Conservation (phyloP, 1,284 basidiomycete genomes). For the Malassezia restricta region DNA sequence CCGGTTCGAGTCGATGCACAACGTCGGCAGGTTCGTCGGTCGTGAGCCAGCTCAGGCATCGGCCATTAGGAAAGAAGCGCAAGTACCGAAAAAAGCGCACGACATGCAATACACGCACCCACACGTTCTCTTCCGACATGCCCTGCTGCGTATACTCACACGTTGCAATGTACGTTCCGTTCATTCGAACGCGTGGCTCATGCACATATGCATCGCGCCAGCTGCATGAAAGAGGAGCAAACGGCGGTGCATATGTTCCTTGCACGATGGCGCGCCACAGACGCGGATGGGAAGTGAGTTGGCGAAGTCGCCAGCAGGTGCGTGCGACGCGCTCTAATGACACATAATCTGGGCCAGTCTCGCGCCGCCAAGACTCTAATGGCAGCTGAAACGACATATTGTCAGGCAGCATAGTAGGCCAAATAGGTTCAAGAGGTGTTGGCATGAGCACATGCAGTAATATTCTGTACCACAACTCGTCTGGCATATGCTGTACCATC, state of each 20-base stretch:
- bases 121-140: conserved; percentile 31
- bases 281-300: conserved; percentile 25
- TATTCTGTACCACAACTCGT: conserved; percentile 34
- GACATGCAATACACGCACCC: conserved; percentile 41
- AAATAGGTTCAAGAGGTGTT: neutral
- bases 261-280: conserved; percentile 33
- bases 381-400: conserved; percentile 6
- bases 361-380: conserved; percentile 26
- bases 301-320: conserved; percentile 36
- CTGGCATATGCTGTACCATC: conserved; percentile 26
- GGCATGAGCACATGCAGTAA: conserved; percentile 17
- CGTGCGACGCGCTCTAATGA: conserved; percentile 31
- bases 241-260: conserved; percentile 27
- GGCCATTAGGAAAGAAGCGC: conserved; percentile 76
- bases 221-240: conserved; percentile 19
- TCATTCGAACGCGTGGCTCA: conserved; percentile 38
- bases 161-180: conserved; percentile 41
- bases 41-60: conserved; percentile 69
- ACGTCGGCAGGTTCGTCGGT: conserved; percentile 69
- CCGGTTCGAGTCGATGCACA: conserved; percentile 64
- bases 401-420: conserved; percentile 1
- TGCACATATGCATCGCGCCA: conserved; percentile 39
- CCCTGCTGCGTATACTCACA: conserved; percentile 40
- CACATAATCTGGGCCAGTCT: conserved; percentile 35
- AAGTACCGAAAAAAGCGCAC: conserved; percentile 61